These are phyloP conservation scores for Schoenoplectus triqueter DNA, from an alignment of 202 grass and related monocot species.

Conservation along the genomic window DNA sequence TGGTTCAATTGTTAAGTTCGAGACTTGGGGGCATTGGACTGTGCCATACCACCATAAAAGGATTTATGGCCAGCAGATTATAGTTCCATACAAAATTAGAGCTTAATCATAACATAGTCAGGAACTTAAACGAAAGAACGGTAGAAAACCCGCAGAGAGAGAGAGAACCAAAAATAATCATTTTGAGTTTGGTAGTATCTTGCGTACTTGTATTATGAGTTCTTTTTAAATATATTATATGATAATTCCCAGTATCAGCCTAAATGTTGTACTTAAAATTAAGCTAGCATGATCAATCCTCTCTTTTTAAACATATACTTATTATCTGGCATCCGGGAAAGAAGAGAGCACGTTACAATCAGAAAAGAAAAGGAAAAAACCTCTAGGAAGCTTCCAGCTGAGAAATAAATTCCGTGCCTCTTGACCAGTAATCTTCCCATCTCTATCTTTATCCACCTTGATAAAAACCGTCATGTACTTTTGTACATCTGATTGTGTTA, in stretches of 20 bases:
- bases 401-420: constrained; percentile 97
- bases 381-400: constrained; percentile 98
- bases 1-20: neutral
- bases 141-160: too few species aligned
- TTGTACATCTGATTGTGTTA: constrained; percentile 86
- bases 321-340: neutral
- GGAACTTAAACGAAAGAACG: too few species aligned
- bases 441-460: constrained; percentile 96
- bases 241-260: constrained; percentile 10
- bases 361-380: constrained; percentile 41
- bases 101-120: too few species aligned
- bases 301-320: constrained; percentile 18
- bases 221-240: neutral
- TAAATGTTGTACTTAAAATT: neutral
- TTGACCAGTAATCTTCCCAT: constrained; percentile 95
- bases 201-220: too few species aligned
- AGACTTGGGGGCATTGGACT: neutral
- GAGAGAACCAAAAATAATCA: too few species aligned
- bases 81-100: too few species aligned
- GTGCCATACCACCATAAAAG: too few species aligned
- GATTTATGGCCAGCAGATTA: too few species aligned
- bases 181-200: too few species aligned
- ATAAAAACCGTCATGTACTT: constrained; percentile 94
- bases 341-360: too few species aligned
- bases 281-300: neutral